phyloP scores from a whole-genome alignment of 805 yeast genomes.

The Saturnispora ahearnii region DNA sequence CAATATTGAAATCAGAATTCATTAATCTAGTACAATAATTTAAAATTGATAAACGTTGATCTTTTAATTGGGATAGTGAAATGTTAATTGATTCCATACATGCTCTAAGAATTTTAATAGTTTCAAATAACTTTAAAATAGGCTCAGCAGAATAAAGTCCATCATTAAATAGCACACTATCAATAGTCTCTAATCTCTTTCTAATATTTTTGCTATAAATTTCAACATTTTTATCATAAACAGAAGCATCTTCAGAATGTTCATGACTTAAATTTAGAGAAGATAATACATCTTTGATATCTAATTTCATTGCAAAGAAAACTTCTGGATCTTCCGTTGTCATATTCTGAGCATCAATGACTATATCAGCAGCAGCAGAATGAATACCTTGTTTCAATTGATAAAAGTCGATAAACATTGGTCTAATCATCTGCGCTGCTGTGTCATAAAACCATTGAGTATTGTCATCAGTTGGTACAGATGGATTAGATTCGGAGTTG shows the following conservation, averaged over 20 bases:
- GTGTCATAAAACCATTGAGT: conserved; percentile 26
- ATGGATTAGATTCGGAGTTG: background rate
- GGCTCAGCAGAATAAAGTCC: conserved; percentile 26
- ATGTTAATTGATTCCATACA: conserved; percentile 29
- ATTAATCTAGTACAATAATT: conserved; percentile 71
- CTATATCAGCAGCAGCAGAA: conserved; percentile 44
- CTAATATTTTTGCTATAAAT: conserved; percentile 41
- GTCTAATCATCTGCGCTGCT: conserved; percentile 29
- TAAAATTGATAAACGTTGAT: conserved; percentile 59
- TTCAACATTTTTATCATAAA: conserved; percentile 23
- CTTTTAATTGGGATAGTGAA: conserved; percentile 50
- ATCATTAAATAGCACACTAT: conserved; percentile 27
- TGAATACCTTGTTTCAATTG: conserved; percentile 68
- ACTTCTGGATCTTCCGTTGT: conserved; percentile 71
- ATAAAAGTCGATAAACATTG: conserved; percentile 58
- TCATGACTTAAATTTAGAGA: conserved; percentile 30
- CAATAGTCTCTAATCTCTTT: conserved; percentile 34
- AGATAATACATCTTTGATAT: conserved; percentile 37
- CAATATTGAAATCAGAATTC: conserved; percentile 62
- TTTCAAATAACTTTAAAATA: conserved; percentile 27
- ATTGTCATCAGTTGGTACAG: conserved; percentile 6
- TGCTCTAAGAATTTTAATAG: conserved; percentile 30
- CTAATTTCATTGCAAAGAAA: conserved; percentile 35
- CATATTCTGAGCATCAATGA: conserved; percentile 60
- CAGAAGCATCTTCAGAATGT: conserved; percentile 21